Evolutionary conservation across 2,329 filamentous ascomycete genomes (phyloP).

Genomic region (Amylocarpus encephaloides): DNA sequence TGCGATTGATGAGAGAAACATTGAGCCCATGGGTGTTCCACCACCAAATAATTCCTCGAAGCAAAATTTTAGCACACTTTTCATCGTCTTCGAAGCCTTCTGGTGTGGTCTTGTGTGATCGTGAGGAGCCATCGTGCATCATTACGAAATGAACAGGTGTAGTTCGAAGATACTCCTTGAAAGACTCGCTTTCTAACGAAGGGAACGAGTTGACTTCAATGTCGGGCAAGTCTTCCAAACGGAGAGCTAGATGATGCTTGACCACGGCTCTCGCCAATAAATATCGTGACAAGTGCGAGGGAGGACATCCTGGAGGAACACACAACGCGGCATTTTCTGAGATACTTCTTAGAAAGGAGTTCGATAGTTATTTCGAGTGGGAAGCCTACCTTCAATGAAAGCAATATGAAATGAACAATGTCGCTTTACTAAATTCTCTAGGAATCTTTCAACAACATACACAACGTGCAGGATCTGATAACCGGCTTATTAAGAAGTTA

Average conservation of each 20-base stretch:
- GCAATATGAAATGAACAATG: constrained; percentile 66
- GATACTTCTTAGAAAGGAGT: constrained; percentile 9
- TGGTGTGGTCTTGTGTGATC: background rate
- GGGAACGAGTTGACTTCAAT: constrained; percentile 37
- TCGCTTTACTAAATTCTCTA: constrained; percentile 52
- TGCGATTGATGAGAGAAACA: constrained; percentile 55
- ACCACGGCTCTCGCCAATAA: constrained; percentile 56
- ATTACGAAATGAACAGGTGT: constrained; percentile 61
- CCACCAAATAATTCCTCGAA: constrained; percentile 44
- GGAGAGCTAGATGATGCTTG: constrained; percentile 49
- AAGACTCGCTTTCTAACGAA: constrained; percentile 42
- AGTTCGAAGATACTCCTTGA: constrained; percentile 46
- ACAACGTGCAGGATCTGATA: constrained; percentile 67
- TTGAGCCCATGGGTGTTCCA: constrained; percentile 53
- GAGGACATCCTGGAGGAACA: constrained; percentile 39
- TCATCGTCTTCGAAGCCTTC: constrained; percentile 10
- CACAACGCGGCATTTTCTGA: constrained; percentile 46
- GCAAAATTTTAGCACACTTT: constrained; percentile 20
- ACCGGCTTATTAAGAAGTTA: constrained; percentile 39
- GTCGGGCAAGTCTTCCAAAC: constrained; percentile 20
- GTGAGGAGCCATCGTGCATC: constrained; percentile 52
- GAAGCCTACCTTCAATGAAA: constrained; percentile 47
- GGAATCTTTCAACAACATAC: constrained; percentile 61
- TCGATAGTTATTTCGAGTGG: background rate
- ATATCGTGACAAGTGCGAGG: constrained; percentile 38